These are phyloP conservation scores for Chaetomium sp. DNA, from an alignment of 2,329 filamentous ascomycete genomes.

Conservation along the genomic window DNA sequence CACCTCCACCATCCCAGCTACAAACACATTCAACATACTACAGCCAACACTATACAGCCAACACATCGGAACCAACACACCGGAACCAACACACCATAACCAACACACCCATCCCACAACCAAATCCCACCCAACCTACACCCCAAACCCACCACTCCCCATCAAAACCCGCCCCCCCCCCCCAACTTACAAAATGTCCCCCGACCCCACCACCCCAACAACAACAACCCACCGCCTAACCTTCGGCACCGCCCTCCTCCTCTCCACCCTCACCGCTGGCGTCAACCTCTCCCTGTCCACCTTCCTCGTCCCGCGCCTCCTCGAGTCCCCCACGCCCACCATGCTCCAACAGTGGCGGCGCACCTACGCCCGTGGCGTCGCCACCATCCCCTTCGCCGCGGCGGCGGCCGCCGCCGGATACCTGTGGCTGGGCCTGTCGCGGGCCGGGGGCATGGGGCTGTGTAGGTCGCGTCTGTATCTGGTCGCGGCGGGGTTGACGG, in stretches of 20 bases:
- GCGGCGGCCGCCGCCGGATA: conserved; percentile 47
- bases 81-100: too few species aligned
- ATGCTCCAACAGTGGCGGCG: conserved; percentile 58
- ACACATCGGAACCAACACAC: too few species aligned
- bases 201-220: neutral
- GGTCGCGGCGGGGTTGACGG: conserved; percentile 49
- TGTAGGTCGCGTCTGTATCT: conserved; percentile 26
- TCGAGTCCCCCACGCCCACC: conserved; percentile 57
- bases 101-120: neutral
- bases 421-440: conserved; percentile 48
- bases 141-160: neutral
- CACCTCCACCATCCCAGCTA: neutral
- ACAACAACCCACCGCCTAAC: conserved; percentile 22
- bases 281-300: conserved; percentile 45
- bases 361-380: conserved; percentile 45
- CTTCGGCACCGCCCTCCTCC: conserved; percentile 54
- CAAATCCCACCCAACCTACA: neutral
- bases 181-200: conserved; percentile 16
- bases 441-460: conserved; percentile 23
- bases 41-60: neutral
- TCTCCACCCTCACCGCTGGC: conserved; percentile 49
- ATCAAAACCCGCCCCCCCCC: neutral
- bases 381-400: conserved; percentile 45
- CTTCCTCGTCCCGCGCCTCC: conserved; percentile 53
- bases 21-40: neutral